Base-by-base conservation (phyloP, 805 yeast species). In the Starmerella sirachaensis region DNA sequence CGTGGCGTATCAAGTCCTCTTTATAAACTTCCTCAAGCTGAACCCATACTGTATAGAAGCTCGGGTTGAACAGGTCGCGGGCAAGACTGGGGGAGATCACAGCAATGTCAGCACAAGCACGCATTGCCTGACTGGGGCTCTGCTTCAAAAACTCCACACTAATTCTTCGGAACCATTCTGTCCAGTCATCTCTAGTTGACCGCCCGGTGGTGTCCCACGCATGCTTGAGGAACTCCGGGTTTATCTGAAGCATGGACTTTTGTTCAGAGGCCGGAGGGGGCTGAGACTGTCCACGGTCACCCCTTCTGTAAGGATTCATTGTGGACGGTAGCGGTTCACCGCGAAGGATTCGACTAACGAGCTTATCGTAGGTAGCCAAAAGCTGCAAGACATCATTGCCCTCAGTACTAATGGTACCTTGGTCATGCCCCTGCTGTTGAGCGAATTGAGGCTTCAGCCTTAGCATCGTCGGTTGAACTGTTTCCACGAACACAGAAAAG, bases 11-110 rank as follows among this genome's bases (percentile, higher is more conserved):
- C 32, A 91, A 66, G 46, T 86, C 95, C 41, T 84, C 94, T 57
- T 84, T 94, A 51, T 83, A 78, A 41, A 79, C 85, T 9, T 86
- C 79, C 51, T 82, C 83, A 17, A 93, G 64, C 51, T 86, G 95
- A 35, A 78, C 73, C 98, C 98, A 91, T 48, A 95, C 86, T 51
- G 93, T 79, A 19, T 91, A 85, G 66, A 91, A 91, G 51, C 94
- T 82, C 17, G 93, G 85, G 53, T 91, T 91, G 65, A 91, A 91
- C 34, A 91, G 61, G 46, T 86, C 96, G 2, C 55, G 45, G 0
- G 97, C 94, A 31, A 91, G 59, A 0, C 95, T 94, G 38, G 79
- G 74, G 50, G 85, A 83, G 31, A 82, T 81, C 8, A 83, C 76
- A 0, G 96, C 96, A 36, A 91, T 63, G 7, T 79, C 77, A 1